Conservation (phyloP, 2,329 filamentous ascomycete genomes). For the Fusarium abutilonis region DNA sequence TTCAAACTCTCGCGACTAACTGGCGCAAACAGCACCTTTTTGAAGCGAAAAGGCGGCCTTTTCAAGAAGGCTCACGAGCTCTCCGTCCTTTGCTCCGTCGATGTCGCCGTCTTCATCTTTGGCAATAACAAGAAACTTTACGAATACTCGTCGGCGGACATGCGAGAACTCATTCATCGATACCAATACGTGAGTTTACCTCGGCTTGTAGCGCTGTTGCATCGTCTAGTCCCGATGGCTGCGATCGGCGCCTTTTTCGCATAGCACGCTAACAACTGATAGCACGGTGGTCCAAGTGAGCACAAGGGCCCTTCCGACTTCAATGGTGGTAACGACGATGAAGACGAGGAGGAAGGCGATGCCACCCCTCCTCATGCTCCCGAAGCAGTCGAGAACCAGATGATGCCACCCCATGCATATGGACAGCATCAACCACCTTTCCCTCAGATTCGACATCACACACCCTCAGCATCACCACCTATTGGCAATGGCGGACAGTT, state of each 20-base stretch:
- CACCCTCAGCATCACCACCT: constrained; percentile 87
- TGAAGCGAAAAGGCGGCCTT: constrained; percentile 97
- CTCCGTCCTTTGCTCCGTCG: constrained; percentile 96
- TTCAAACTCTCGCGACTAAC: constrained; percentile 32
- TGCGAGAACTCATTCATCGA: constrained; percentile 86
- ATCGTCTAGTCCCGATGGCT: not conserved
- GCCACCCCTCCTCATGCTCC: constrained; percentile 74
- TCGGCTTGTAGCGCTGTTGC: constrained; percentile 10
- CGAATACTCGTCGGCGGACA: constrained; percentile 94
- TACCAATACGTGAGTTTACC: constrained; percentile 83
- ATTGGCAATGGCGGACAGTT: constrained; percentile 81
- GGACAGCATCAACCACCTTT: constrained; percentile 69
- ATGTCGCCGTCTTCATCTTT: constrained; percentile 98
- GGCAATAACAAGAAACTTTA: constrained; percentile 99
- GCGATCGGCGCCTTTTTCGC: not conserved
- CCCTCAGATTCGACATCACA: constrained; percentile 82
- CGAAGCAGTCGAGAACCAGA: constrained; percentile 66
- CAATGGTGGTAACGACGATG: constrained; percentile 85
- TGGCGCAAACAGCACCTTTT: constrained; percentile 76
- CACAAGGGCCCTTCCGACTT: constrained; percentile 97
- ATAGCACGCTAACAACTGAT: constrained; percentile 25
- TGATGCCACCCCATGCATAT: constrained; percentile 77
- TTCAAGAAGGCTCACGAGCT: constrained; percentile 99
- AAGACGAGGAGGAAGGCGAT: constrained; percentile 77
- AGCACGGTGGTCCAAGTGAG: constrained; percentile 94